These are phyloP conservation scores for Rhizopus delemar DNA, from an alignment of 371 early-diverging fungal species.

Conservation along the genomic window DNA sequence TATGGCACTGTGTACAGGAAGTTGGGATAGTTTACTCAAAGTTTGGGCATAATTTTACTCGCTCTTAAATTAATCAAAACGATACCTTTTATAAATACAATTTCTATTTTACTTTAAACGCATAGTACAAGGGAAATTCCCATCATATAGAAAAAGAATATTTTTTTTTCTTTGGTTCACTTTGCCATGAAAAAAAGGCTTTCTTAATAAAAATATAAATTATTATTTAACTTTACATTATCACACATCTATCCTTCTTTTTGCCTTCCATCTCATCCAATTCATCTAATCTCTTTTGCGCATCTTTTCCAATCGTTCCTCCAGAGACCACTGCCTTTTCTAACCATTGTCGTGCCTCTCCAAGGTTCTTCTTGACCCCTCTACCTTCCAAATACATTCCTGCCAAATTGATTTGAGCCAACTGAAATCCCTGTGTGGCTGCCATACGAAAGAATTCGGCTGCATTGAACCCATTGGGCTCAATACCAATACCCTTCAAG, in stretches of 20 bases:
- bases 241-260: slow-evolving; percentile 28
- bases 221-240: slow-evolving; percentile 33
- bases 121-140: too few relatives aligned
- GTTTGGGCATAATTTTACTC: slow-evolving; percentile 31
- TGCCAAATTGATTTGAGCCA: slow-evolving; percentile 49
- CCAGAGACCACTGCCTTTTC: slow-evolving; percentile 35
- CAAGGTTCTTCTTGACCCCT: slow-evolving; percentile 41
- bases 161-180: too few relatives aligned
- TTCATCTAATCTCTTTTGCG: slow-evolving; percentile 35
- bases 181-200: too few relatives aligned
- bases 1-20: slow-evolving; percentile 76
- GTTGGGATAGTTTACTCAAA: slow-evolving; percentile 78
- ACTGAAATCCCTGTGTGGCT: slow-evolving; percentile 44
- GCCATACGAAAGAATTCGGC: slow-evolving; percentile 54
- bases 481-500: slow-evolving; percentile 46
- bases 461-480: slow-evolving; percentile 41
- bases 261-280: slow-evolving; percentile 26
- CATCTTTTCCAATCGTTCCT: slow-evolving; percentile 49
- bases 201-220: too few relatives aligned
- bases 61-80: too few relatives aligned
- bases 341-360: slow-evolving; percentile 35
- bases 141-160: too few relatives aligned
- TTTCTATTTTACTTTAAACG: too few relatives aligned
- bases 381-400: slow-evolving; percentile 49
- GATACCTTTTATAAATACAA: too few relatives aligned